Evolutionary conservation across 306 rosid species (phyloP), one percentile per base, ranked within the genome.

Genomic region (Gastrolobium bilobum): DNA sequence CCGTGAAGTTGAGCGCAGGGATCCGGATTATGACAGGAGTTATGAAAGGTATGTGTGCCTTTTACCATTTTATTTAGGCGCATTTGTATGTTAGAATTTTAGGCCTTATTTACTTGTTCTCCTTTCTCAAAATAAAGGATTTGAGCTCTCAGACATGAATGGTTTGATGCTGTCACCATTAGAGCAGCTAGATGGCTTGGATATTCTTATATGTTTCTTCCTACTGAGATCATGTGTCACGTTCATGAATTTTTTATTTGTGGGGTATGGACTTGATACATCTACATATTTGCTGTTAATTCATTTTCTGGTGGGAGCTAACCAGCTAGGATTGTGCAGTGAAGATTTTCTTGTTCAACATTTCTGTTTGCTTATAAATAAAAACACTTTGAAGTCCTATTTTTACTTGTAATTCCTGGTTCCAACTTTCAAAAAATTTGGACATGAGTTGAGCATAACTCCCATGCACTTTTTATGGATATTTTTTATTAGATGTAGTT

Each of bases 1-100:
- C 75, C 97, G 94, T 34, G 98, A 95, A 67, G 75, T 89, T 81
- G 99, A 95, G 31, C 90, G 94, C 84, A 91, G 91, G 84, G 99
- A 95, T 87, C 99, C 99, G 51, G 99, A 95, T 85, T 95, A 90
- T 79, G 91, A 95, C 86, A 79, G 99, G 88, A 95, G 51, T 77
- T 95, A 95, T 68, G 99, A 93, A 33, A 89, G 99, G 99, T 95
- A 82, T 56, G 68, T 10, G 7, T 46, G 30, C 62, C 42, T 42
- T 14, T 50, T 63, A 20, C 64, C 20, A 35, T 73, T 29, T 14
- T 44, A 15, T 73, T 60, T n/a, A 4, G 4, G 70, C 57, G 70
- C 20, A 30, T 5, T 46, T 57, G 52, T 71, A 14, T 39, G 67
- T 65, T 31, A n/a, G 34, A 9, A 10, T 73, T 66, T 47, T 11